These are phyloP conservation scores for Dipteronia dyeriana DNA, from an alignment of 345 rosid species.

Conservation along the genomic window DNA sequence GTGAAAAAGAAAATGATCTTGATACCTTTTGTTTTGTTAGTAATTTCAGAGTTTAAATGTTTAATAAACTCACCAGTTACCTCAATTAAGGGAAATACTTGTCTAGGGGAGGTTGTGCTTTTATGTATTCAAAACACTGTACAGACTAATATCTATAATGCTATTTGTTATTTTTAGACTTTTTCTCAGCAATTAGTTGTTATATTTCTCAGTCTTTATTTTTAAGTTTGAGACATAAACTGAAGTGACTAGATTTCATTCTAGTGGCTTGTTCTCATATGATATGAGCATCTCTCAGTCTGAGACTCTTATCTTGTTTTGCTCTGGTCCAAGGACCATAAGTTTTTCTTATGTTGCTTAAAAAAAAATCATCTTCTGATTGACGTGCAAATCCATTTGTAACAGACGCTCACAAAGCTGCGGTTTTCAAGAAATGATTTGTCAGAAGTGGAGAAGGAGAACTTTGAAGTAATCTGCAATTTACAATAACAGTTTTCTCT, in stretches of 20 bases:
- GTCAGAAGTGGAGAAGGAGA: slow-evolving; percentile 62
- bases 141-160: not conserved
- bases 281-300: not conserved
- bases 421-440: slow-evolving; percentile 76
- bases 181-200: not conserved
- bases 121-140: not conserved
- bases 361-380: not conserved
- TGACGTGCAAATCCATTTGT: slow-evolving; percentile 20
- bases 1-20: not conserved
- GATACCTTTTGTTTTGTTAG: not conserved
- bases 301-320: not conserved
- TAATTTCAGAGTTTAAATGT: not conserved
- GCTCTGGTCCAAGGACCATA: not conserved
- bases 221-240: not conserved
- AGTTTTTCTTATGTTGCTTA: not conserved
- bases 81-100: not conserved
- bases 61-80: not conserved
- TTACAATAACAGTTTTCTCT: not conserved
- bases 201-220: not conserved
- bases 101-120: not conserved
- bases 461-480: slow-evolving; percentile 54
- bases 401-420: slow-evolving; percentile 85
- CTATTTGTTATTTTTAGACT: not conserved
- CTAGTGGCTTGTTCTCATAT: not conserved
- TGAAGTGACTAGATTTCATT: not conserved